Evolutionary conservation across 2,329 filamentous ascomycete species (phyloP).

Genomic region (Aspergillus sergii): DNA sequence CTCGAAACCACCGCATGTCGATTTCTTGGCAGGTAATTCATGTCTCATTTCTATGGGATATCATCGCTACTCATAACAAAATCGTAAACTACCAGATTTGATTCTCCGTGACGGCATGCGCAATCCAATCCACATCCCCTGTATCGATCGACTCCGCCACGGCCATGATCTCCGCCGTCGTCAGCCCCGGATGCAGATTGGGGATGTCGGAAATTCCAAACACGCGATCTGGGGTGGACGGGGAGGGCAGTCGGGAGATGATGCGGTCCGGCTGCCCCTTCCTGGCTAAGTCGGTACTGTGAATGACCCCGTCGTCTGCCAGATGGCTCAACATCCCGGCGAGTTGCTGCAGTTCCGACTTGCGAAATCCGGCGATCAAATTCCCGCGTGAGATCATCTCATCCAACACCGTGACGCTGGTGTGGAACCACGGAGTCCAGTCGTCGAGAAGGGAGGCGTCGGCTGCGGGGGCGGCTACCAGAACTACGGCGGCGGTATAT

Average conservation of each 20-base stretch:
- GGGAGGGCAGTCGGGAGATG: constrained; percentile 1
- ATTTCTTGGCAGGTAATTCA: background rate
- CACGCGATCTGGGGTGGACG: background rate
- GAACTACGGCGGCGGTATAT: constrained; percentile 48
- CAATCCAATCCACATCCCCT: constrained; percentile 51
- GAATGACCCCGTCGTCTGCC: constrained; percentile 13
- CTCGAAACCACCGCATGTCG: too few relatives aligned
- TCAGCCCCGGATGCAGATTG: constrained; percentile 41
- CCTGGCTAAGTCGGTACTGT: background rate
- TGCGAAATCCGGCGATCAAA: constrained; percentile 48
- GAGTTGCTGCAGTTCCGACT: constrained; percentile 49
- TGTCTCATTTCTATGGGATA: background rate
- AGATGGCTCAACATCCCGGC: constrained; percentile 37
- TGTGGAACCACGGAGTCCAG: constrained; percentile 42
- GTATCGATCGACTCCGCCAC: constrained; percentile 53
- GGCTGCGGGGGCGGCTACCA: constrained; percentile 43
- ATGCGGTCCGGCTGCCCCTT: background rate
- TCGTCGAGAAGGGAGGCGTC: constrained; percentile 41
- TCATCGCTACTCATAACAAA: background rate
- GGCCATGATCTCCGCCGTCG: constrained; percentile 51
- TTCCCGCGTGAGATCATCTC: constrained; percentile 53
- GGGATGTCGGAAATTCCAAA: constrained; percentile 12
- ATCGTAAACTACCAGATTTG: constrained; percentile 41
- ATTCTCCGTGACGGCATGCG: constrained; percentile 50
- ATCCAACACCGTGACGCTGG: constrained; percentile 48